A percentile compares a stretch with the other conserved stretches of the same genome.
Evolutionary conservation across 73 alveolate genomes (phyloP).

Genomic region (Tetrahymena elliotti): DNA sequence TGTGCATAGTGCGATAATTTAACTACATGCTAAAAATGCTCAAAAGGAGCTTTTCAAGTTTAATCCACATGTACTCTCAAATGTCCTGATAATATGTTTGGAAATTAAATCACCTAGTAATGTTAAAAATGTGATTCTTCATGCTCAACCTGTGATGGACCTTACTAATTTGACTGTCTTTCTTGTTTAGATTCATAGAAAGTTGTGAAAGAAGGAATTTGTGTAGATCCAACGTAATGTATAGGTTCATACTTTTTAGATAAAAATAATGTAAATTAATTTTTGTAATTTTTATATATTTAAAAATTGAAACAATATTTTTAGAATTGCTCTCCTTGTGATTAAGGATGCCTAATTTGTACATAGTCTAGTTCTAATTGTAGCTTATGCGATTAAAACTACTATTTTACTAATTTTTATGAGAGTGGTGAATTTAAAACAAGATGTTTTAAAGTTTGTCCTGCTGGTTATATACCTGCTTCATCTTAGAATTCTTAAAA

Average conservation of each 20-base stretch:
- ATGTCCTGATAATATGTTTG: not conserved
- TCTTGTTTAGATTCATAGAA: not conserved
- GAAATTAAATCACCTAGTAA: not conserved
- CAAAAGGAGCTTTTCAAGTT: not conserved
- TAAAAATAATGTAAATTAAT: not conserved
- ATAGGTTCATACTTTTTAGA: not conserved
- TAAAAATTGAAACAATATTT: not conserved
- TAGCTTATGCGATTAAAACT: not conserved
- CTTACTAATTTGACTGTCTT: not conserved
- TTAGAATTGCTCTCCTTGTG: not conserved
- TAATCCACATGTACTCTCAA: not conserved
- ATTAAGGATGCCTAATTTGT: not conserved
- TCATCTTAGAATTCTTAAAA: not conserved
- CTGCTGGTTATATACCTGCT: not conserved
- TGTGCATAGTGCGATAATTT: not conserved
- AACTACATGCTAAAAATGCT: not conserved
- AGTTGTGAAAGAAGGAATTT: not conserved
- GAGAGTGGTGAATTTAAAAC: not conserved
- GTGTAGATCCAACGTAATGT: not conserved
- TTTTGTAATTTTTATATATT: too few relatives aligned
- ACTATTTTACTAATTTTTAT: not conserved
- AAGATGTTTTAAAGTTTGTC: not conserved
- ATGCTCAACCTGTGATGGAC: not conserved
- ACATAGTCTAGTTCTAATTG: not conserved
- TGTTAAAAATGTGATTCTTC: not conserved